phyloP scores from a whole-genome alignment of 345 rosid species.

The Moricandia arvensis region DNA sequence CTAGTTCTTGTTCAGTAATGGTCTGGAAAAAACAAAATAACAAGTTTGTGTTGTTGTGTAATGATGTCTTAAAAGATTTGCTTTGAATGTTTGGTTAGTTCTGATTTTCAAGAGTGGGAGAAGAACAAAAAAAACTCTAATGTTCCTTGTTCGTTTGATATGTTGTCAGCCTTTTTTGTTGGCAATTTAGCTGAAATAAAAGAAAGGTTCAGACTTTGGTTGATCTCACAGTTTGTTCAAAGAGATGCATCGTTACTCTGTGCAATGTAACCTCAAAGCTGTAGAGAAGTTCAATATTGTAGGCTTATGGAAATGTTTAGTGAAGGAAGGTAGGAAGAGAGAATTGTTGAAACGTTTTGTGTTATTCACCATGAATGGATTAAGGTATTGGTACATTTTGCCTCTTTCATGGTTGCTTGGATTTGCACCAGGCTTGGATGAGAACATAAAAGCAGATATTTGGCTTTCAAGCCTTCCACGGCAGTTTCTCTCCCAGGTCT shows the following conservation, averaged over 20 bases:
- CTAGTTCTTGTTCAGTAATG: conserved; percentile 85
- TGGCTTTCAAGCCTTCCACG: background rate
- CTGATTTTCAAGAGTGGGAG: too few species aligned
- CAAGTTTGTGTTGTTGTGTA: background rate
- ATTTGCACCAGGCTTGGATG: background rate
- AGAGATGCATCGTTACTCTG: background rate
- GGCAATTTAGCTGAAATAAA: background rate
- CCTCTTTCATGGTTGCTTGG: background rate
- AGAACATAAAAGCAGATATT: background rate
- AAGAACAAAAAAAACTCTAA: too few species aligned
- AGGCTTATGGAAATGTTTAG: background rate
- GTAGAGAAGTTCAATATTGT: background rate
- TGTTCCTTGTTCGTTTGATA: background rate
- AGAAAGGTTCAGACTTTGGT: conserved; percentile 1
- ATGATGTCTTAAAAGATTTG: conserved; percentile 16
- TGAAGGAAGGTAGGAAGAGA: background rate
- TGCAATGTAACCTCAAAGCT: background rate
- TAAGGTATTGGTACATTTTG: background rate
- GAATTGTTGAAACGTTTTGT: background rate
- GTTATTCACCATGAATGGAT: background rate
- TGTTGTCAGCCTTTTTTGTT: conserved; percentile 15
- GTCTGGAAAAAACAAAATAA: background rate
- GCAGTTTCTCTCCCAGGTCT: background rate
- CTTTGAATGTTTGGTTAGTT: background rate
- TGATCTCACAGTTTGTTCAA: too few species aligned